Base-by-base conservation (phyloP, 768 basidiomycete species). In the Trametes cubensis region DNA sequence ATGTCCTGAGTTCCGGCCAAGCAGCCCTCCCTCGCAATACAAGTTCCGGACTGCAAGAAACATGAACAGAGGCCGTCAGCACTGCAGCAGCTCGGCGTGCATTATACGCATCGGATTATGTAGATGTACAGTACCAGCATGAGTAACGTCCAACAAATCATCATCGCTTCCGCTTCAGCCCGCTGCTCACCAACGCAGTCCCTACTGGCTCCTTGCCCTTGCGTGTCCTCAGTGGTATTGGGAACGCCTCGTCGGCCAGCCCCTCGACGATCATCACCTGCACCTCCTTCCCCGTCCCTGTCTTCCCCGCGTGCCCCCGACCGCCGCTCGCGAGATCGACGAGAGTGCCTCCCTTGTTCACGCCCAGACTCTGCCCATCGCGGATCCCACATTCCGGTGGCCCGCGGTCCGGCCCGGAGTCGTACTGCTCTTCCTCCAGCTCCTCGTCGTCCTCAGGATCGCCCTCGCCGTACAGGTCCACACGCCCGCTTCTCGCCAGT, bases 121-220 rank as follows among this genome's bases (percentile, higher is more conserved):
- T 53, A 42, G 41, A 42, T 55, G 48, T 62, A 62, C 55, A 56
- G 49, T 62, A 62, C 21, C 54, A 52, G 30, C 30, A 34, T 47
- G 45, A 39, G 28, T 23, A 6, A 5, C 13, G 50, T 38, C 14
- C 45, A 6, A 25, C 50, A 34, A 10, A 34, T 34, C 39, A 17
- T 83, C 76, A 87, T 76, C 88, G 80, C 71, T 89, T 90, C 66
- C 88, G 77, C 77, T 90, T 90, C 66, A 74, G 73, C 6, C 86
- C 88, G n/a, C 61, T 60, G 26, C 69, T 62, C 15, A 76, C 60
- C 53, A 48, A 13, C 30, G 57, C 54, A 18, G 61, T 62, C 0
- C 77, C 75, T 38, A 78, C 75, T 15, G 76, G 68, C 64, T 86
- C 84, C 71, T 84, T 84, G 42, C 82, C 81, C 73, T 84, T 89